Percentiles rank a stretch among this genome's conserved stretches.
Conservation (phyloP, 495 filamentous ascomycete species). For the Usnea hakonensis region DNA sequence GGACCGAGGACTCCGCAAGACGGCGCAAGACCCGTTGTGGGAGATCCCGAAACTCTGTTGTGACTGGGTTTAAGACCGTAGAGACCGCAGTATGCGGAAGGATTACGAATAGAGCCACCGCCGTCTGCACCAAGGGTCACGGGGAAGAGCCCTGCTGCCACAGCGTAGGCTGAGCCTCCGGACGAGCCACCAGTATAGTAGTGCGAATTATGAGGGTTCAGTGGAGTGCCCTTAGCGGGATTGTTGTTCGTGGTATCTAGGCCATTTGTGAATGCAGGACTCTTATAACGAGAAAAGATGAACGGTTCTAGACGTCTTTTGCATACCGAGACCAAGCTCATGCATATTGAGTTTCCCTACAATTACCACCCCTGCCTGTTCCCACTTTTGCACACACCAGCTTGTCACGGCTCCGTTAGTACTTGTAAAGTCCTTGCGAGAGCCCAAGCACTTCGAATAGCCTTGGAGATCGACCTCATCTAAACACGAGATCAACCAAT, state of each 20-base stretch:
- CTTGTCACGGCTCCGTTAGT: slow-evolving; percentile 45
- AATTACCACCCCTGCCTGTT: slow-evolving; percentile 72
- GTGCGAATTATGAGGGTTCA: slow-evolving; percentile 69
- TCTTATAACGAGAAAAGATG: background rate
- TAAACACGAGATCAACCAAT: background rate
- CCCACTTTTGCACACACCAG: slow-evolving; percentile 70
- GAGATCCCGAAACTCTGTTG: slow-evolving; percentile 58
- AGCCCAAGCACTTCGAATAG: slow-evolving; percentile 59
- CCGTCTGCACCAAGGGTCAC: slow-evolving; percentile 81
- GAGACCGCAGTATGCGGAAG: slow-evolving; percentile 72
- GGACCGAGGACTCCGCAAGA: slow-evolving; percentile 67
- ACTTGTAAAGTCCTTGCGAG: slow-evolving; percentile 46
- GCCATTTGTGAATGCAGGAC: slow-evolving; percentile 5
- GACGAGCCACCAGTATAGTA: slow-evolving; percentile 91
- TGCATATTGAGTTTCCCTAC: slow-evolving; percentile 90
- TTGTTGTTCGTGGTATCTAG: slow-evolving; percentile 79
- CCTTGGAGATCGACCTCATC: slow-evolving; percentile 75
- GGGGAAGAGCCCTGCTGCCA: slow-evolving; percentile 68
- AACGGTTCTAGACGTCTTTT: background rate
- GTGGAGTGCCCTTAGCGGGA: slow-evolving; percentile 67
- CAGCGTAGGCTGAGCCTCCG: slow-evolving; percentile 72
- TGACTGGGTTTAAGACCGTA: slow-evolving; percentile 85
- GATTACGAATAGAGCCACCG: slow-evolving; percentile 79
- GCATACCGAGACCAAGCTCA: slow-evolving; percentile 66
- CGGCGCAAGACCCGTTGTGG: slow-evolving; percentile 52